A percentile compares a stretch with the other conserved stretches of the same genome.
Conservation (phyloP, 2,329 filamentous ascomycete species). For the Aspergillus sclerotialis region DNA sequence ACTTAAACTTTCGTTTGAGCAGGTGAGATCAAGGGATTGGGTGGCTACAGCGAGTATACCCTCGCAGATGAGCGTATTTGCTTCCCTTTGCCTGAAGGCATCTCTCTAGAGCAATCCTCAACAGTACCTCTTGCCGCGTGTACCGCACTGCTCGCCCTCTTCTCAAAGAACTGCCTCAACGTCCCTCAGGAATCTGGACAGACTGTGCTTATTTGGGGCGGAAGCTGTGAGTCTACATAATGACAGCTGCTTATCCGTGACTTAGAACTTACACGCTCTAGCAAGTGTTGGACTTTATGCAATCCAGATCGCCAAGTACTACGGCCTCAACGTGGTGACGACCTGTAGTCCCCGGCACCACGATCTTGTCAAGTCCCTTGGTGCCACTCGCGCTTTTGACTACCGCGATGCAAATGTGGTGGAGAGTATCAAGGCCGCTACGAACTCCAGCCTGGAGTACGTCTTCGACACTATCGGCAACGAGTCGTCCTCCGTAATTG, state of each 20-base stretch:
- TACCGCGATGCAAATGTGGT: constrained; percentile 34
- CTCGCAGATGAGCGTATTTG: constrained; percentile 36
- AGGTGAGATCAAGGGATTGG: constrained; percentile 19
- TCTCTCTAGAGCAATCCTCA: constrained; percentile 25
- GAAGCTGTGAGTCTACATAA: constrained; percentile 35
- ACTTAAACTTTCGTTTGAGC: no score
- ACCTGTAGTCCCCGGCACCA: constrained; percentile 30
- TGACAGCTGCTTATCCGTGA: neutral
- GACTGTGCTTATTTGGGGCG: constrained; percentile 39
- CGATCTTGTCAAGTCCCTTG: constrained; percentile 24
- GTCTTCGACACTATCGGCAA: constrained; percentile 41
- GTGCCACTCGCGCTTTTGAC: constrained; percentile 33
- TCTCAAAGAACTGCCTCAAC: constrained; percentile 30
- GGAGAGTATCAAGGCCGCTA: constrained; percentile 29
- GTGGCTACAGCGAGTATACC: constrained; percentile 34
- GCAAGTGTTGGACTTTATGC: constrained; percentile 34
- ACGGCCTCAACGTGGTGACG: constrained; percentile 28
- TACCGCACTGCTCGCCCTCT: constrained; percentile 36
- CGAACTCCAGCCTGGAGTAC: constrained; percentile 23
- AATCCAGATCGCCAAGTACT: constrained; percentile 27
- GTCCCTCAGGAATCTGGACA: constrained; percentile 17
- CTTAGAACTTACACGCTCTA: constrained; percentile 5
- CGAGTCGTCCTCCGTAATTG: constrained; percentile 24
- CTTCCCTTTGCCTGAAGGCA: constrained; percentile 30
- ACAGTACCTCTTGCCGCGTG: constrained; percentile 35